These are phyloP conservation scores for Sophora flavescens DNA, from an alignment of 306 rosid species.

Conservation along the genomic window DNA sequence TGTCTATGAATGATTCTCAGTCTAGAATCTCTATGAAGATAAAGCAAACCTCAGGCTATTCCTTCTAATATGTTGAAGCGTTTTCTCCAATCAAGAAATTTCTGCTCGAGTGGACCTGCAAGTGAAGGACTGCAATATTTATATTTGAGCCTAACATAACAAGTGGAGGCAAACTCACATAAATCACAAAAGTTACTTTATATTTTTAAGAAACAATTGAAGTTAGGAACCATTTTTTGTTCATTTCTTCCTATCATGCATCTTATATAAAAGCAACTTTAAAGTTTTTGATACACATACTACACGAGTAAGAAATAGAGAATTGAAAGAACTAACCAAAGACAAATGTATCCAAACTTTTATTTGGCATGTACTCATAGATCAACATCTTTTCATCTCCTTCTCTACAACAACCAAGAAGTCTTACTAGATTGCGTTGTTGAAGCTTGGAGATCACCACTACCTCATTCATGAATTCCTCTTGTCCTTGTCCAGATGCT, in stretches of 20 bases:
- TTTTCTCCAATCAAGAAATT: constrained; percentile 39
- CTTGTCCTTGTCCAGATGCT: constrained; percentile 41
- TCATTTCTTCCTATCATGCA: background rate
- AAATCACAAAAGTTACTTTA: background rate
- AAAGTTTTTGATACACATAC: background rate
- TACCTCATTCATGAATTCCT: constrained; percentile 47
- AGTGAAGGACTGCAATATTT: background rate
- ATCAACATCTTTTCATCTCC: constrained; percentile 49
- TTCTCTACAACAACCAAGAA: constrained; percentile 46
- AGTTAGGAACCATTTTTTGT: too few species aligned
- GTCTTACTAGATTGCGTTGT: constrained; percentile 54
- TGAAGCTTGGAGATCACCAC: constrained; percentile 44
- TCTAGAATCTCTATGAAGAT: constrained; percentile 44
- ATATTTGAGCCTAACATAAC: background rate
- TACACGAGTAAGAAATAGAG: background rate
- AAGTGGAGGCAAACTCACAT: background rate
- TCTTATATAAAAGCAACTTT: background rate
- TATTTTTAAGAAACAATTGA: too few species aligned
- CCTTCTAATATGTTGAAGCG: constrained; percentile 36
- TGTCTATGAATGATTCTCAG: constrained; percentile 38
- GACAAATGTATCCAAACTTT: constrained; percentile 44
- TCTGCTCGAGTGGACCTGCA: constrained; percentile 4
- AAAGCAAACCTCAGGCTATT: constrained; percentile 39
- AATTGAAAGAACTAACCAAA: constrained; percentile 46
- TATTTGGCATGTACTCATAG: constrained; percentile 55